Percentiles rank a stretch among this genome's conserved stretches.
These are phyloP conservation scores for Plantago rigida DNA, from an alignment of 305 asterid genomes.

Conservation along the genomic window DNA sequence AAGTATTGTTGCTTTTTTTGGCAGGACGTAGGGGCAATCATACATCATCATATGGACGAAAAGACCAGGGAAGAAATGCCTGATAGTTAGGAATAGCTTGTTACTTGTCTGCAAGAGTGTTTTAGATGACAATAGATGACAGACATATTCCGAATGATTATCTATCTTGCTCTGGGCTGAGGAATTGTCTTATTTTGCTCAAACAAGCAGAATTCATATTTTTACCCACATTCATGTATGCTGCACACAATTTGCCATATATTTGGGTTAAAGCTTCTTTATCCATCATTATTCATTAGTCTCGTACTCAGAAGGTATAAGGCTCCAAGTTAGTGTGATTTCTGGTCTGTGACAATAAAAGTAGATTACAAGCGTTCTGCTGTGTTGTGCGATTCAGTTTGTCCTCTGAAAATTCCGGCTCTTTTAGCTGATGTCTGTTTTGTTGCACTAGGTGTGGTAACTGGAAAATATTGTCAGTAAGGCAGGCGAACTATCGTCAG, in stretches of 20 bases:
- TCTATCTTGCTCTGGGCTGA: constrained; percentile 1
- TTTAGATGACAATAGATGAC: constrained; percentile 20
- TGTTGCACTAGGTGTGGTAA: neutral
- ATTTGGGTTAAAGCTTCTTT: constrained; percentile 5
- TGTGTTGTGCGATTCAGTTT: neutral
- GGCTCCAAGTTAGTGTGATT: neutral
- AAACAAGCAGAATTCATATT: constrained; percentile 8
- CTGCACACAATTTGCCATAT: constrained; percentile 1
- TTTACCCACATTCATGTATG: constrained; percentile 9
- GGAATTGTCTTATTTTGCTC: constrained; percentile 6
- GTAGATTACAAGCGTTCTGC: neutral
- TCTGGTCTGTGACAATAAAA: neutral
- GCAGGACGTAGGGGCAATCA: constrained; percentile 70
- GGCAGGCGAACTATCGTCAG: neutral
- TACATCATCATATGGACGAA: constrained; percentile 58
- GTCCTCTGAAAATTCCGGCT: neutral
- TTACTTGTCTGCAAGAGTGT: constrained; percentile 23
- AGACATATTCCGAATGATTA: neutral
- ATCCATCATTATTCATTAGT: constrained; percentile 4
- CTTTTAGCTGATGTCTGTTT: neutral
- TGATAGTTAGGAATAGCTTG: constrained; percentile 28
- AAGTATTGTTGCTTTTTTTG: constrained; percentile 2
- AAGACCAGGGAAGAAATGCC: constrained; percentile 58
- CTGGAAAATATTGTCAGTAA: neutral
- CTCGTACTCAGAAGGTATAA: neutral